Percentiles rank a stretch among this genome's conserved stretches.
Evolutionary conservation across 2,329 filamentous ascomycete species (phyloP).

Genomic region (Trichophyton schoenleinii): DNA sequence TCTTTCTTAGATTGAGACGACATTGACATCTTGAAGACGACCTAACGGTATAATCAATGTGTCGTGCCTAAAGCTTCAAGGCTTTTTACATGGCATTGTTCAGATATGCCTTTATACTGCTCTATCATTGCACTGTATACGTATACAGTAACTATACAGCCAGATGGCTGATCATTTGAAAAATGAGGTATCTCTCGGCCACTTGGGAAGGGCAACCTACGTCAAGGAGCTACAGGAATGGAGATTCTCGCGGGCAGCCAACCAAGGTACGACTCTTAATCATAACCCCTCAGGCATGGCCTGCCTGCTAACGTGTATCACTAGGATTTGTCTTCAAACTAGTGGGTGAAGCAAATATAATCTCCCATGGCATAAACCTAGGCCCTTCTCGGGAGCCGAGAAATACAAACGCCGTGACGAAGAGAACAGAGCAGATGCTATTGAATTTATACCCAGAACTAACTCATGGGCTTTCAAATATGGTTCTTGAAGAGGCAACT

Average conservation of each 20-base stretch:
- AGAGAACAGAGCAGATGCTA: conserved; percentile 12
- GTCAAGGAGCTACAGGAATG: conserved; percentile 36
- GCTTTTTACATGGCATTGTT: not conserved
- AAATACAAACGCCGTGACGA: not conserved
- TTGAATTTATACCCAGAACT: conserved; percentile 25
- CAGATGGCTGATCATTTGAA: conserved; percentile 44
- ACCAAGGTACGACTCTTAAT: conserved; percentile 16
- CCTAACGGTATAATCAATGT: not conserved
- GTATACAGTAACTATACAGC: conserved; percentile 21
- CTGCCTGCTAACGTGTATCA: not conserved
- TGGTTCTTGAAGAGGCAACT: conserved; percentile 20
- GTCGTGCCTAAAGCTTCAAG: not conserved
- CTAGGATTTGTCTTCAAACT: not conserved
- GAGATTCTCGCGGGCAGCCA: conserved; percentile 34
- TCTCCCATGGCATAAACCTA: not conserved
- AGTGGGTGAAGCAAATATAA: not conserved
- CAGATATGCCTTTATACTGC: not conserved
- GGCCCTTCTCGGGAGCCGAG: not conserved
- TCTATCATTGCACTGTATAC: not conserved
- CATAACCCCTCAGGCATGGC: not conserved
- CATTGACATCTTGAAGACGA: not conserved
- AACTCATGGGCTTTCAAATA: conserved; percentile 21
- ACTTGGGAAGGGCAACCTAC: conserved; percentile 43
- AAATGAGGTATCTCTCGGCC: conserved; percentile 41
- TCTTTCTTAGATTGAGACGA: not conserved